Evolutionary conservation across 495 filamentous ascomycete species (phyloP).

Genomic region (Annulohypoxylon nitens): DNA sequence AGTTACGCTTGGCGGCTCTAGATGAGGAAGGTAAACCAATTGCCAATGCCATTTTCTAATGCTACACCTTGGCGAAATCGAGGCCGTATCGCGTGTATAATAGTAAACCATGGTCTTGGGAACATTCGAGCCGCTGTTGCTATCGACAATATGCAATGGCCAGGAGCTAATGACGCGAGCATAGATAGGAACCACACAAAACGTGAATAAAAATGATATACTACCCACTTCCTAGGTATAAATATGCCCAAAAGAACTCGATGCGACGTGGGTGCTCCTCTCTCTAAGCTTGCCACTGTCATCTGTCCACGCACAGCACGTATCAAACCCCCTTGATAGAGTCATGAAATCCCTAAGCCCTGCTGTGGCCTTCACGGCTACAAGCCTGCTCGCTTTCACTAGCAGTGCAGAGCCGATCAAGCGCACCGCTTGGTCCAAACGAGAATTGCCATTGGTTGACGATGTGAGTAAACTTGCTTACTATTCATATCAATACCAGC

Average conservation of each 20-base stretch:
- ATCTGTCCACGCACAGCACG: background rate
- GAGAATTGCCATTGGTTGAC: constrained; percentile 36
- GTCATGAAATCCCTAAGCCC: constrained; percentile 37
- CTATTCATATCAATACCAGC: background rate
- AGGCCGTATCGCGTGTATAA: constrained; percentile 21
- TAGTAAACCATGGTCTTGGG: constrained; percentile 22
- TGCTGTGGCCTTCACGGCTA: constrained; percentile 29
- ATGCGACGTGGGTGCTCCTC: constrained; percentile 11
- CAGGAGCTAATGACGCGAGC: constrained; percentile 24
- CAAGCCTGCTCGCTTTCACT: constrained; percentile 32
- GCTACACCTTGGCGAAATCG: constrained; percentile 34
- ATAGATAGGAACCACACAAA: constrained; percentile 7
- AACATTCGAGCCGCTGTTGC: constrained; percentile 10
- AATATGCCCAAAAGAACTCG: background rate
- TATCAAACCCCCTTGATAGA: background rate
- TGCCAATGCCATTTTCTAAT: constrained; percentile 29
- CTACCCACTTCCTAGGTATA: background rate
- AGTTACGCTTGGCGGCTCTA: constrained; percentile 31
- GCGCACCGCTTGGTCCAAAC: constrained; percentile 11
- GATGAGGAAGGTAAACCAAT: constrained; percentile 38
- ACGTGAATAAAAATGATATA: constrained; percentile 10
- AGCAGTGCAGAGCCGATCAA: constrained; percentile 42
- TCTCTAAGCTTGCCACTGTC: too few species aligned
- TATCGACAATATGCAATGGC: background rate
- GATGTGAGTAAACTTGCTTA: constrained; percentile 31